These are phyloP conservation scores for Fusarium sp. DNA, from an alignment of 2,329 filamentous ascomycete genomes.

Conservation along the genomic window DNA sequence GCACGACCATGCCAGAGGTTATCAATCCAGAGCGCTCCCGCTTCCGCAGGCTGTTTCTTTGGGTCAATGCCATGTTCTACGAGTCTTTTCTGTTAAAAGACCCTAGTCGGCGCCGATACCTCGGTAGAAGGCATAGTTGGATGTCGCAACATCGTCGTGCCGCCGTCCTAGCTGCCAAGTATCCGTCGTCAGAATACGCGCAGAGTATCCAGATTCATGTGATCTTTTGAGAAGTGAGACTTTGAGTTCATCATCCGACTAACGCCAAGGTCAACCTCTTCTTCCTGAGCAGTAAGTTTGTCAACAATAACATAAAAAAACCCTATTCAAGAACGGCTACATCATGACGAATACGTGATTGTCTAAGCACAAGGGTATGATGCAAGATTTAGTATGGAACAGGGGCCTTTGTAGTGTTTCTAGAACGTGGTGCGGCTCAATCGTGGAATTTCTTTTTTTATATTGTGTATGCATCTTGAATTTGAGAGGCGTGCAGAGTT, in stretches of 20 bases:
- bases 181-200: conserved; percentile 6
- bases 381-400: neutral
- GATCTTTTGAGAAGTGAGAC: conserved; percentile 1
- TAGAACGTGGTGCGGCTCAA: too few relatives aligned
- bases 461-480: too few relatives aligned
- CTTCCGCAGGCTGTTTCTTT: conserved; percentile 11
- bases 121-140: conserved; percentile 10
- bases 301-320: too few relatives aligned
- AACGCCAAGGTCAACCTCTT: too few relatives aligned
- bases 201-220: neutral
- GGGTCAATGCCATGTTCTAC: conserved; percentile 6
- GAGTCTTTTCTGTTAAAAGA: neutral
- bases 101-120: conserved; percentile 13
- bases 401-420: too few relatives aligned
- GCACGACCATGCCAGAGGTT: conserved; percentile 18
- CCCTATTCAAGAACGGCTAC: too few relatives aligned
- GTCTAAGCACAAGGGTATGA: neutral
- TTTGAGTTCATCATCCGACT: conserved; percentile 2
- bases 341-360: conserved; percentile 6
- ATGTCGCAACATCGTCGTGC: conserved; percentile 12
- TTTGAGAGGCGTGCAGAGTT: too few relatives aligned
- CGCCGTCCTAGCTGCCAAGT: conserved; percentile 18
- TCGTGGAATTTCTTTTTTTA: too few relatives aligned
- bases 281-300: too few relatives aligned
- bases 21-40: conserved; percentile 19